Evolutionary conservation across 73 alveolate genomes (phyloP).

Genomic region (Blepharisma japonicum): DNA sequence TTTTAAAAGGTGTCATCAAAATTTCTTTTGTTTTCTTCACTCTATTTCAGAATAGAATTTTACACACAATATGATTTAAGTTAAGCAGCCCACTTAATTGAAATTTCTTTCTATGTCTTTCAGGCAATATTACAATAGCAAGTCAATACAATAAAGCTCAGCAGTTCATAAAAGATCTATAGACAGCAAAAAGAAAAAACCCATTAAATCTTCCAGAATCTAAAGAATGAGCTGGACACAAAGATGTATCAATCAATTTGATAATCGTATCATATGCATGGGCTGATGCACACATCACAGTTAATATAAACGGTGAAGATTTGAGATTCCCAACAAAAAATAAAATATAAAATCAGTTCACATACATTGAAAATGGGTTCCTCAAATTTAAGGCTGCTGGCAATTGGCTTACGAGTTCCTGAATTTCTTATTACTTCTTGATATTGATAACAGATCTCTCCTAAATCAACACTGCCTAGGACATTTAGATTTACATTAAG

Average conservation of each 20-base stretch:
- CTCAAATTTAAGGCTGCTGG: neutral
- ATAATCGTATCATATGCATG: neutral
- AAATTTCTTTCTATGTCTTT: too few species aligned
- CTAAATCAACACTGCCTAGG: neutral
- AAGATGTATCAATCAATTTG: neutral
- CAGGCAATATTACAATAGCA: too few species aligned
- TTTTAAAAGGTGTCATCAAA: neutral
- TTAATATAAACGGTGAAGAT: neutral
- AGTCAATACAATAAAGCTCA: too few species aligned
- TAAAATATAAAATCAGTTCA: neutral
- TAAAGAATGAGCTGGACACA: neutral
- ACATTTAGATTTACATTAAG: neutral
- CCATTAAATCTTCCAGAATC: too few species aligned
- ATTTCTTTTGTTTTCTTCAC: neutral
- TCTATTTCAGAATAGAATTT: neutral
- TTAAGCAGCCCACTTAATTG: too few species aligned
- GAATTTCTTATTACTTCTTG: neutral
- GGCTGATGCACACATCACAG: neutral
- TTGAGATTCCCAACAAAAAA: neutral
- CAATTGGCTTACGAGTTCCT: too few species aligned
- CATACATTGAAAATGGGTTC: neutral
- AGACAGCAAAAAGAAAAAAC: too few species aligned
- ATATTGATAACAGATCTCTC: neutral
- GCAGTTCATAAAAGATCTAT: too few species aligned
- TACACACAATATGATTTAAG: too few species aligned